Evolutionary conservation across 441 rosid species (phyloP).

Genomic region (Arabidopsis lyrata): DNA sequence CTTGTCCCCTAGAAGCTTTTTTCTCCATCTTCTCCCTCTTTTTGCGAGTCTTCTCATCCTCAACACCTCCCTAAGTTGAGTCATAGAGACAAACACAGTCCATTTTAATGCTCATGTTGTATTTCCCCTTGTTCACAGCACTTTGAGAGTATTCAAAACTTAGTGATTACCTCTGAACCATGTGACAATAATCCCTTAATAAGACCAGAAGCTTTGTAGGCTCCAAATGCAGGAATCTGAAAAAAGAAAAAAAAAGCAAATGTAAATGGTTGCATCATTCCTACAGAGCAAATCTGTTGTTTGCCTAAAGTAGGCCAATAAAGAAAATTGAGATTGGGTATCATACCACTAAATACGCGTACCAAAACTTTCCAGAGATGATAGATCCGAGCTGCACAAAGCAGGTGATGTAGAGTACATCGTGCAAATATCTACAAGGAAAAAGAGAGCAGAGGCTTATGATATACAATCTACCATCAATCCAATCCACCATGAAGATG

Average conservation of each 20-base stretch:
- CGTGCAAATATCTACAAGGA: slow-evolving; percentile 76
- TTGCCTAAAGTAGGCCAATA: neutral
- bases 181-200: slow-evolving; percentile 65
- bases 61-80: slow-evolving; percentile 41
- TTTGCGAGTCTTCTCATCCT: slow-evolving; percentile 47
- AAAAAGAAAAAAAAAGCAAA: neutral
- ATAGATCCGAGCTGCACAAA: slow-evolving; percentile 81
- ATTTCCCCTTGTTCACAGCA: slow-evolving; percentile 11
- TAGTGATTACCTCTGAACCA: slow-evolving; percentile 69
- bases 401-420: slow-evolving; percentile 78
- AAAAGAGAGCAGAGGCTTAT: slow-evolving; percentile 16
- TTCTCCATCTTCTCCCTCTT: slow-evolving; percentile 50
- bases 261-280: neutral
- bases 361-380: slow-evolving; percentile 87
- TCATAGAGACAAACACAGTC: neutral
- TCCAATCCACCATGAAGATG: too few species aligned
- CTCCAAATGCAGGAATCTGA: slow-evolving; percentile 84
- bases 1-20: slow-evolving; percentile 42
- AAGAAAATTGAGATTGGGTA: neutral
- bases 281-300: neutral
- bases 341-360: slow-evolving; percentile 72
- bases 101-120: neutral
- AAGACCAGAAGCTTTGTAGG: slow-evolving; percentile 71
- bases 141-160: slow-evolving; percentile 4
- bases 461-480: neutral